Percentiles rank a stretch among this genome's conserved stretches.
phyloP scores from a whole-genome alignment of 2,329 filamentous ascomycete genomes.

The Fusarium abutilonis region DNA sequence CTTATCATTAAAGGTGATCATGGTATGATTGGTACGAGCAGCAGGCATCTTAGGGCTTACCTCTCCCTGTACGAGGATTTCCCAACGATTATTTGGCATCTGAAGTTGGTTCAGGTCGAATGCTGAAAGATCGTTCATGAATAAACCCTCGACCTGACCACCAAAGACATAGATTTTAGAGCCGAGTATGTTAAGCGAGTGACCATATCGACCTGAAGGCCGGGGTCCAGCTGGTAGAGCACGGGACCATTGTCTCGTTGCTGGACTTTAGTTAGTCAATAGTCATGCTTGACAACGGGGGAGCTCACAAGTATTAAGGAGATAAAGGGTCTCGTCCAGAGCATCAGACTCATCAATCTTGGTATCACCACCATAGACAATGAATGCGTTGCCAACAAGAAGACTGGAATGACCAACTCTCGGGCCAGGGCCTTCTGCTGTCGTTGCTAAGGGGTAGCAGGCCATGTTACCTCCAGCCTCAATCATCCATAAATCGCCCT shows the following conservation, averaged over 20 bases:
- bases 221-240: slow-evolving; percentile 87
- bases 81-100: slow-evolving; percentile 91
- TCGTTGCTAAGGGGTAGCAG: slow-evolving; percentile 91
- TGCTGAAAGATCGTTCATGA: slow-evolving; percentile 96
- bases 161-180: slow-evolving; percentile 98
- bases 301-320: slow-evolving; percentile 93
- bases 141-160: slow-evolving; percentile 95
- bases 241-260: slow-evolving; percentile 97
- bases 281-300: not conserved
- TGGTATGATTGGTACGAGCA: slow-evolving; percentile 91
- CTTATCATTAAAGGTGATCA: slow-evolving; percentile 91
- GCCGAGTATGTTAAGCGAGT: slow-evolving; percentile 94
- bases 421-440: slow-evolving; percentile 92
- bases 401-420: slow-evolving; percentile 94
- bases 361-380: slow-evolving; percentile 97
- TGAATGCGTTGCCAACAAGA: slow-evolving; percentile 97
- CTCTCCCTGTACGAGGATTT: slow-evolving; percentile 79
- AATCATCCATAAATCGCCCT: slow-evolving; percentile 97
- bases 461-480: slow-evolving; percentile 88
- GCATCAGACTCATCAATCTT: slow-evolving; percentile 94
- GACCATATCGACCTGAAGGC: slow-evolving; percentile 91
- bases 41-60: slow-evolving; percentile 73
- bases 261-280: slow-evolving; percentile 58
- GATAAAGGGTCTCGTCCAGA: slow-evolving; percentile 93
- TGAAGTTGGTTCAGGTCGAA: slow-evolving; percentile 97